Evolutionary conservation across 306 rosid species (phyloP), one percentile per base, ranked within the genome.

Genomic region (Senna tora): DNA sequence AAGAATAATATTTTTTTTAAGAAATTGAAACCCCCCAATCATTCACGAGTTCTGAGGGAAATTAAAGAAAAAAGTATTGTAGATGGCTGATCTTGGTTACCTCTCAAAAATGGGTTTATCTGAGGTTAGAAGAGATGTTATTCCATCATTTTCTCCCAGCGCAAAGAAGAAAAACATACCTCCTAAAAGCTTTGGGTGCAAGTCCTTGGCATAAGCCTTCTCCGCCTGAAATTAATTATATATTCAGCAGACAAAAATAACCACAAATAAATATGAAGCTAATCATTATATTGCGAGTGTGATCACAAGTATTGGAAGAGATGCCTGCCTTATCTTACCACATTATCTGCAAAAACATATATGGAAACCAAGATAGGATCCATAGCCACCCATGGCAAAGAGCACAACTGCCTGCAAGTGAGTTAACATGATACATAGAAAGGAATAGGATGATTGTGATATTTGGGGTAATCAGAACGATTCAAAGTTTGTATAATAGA

Each of bases 161-260:
- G 96, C 94, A 76, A 93, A 89, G 81, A 93, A 91, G 89, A 91
- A 89, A 77, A 93, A 93, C 98, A 91, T 93, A 49, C 98, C 98
- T 14, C 77, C 97, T 67, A 91, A 79, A 58, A 93, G 98, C 88
- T 91, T 93, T 0, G 97, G 98, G 74, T 93, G 98, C 83, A 93
- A 86, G 81, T 91, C 97, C 83, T 93, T 93, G 49, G 98, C 98
- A 42, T 69, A 79, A 1, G n/a, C n/a, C n/a, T n/a, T n/a, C n/a
- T n/a, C n/a, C n/a, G n/a, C n/a, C n/a, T n/a, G n/a, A n/a, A n/a
- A n/a, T n/a, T n/a, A n/a, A n/a, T n/a, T n/a, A n/a, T n/a, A n/a
- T n/a, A n/a, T n/a, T n/a, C n/a, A n/a, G n/a, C n/a, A n/a, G n/a
- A n/a, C n/a, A n/a, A n/a, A n/a, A n/a, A n/a, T n/a, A n/a, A n/a